Percentiles rank a stretch among this genome's conserved stretches.
phyloP scores from a whole-genome alignment of 371 early-diverging fungal species.

The Actinomucor elegans region DNA sequence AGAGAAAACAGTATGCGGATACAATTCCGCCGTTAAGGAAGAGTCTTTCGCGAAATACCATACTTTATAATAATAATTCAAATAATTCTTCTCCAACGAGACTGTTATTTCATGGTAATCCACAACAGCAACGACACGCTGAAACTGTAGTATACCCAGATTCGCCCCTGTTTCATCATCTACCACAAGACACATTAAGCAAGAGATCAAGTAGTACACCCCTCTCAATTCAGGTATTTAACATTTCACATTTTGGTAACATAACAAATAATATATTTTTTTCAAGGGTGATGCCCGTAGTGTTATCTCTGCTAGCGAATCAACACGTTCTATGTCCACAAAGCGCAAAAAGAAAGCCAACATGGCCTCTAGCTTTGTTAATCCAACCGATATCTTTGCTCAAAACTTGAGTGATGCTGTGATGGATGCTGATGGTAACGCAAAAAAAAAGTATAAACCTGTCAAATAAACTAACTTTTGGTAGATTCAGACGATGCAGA shows the following conservation, averaged over 20 bases:
- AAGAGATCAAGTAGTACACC: conserved; percentile 6
- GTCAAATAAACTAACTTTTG: background rate
- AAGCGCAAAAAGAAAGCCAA: conserved; percentile 11
- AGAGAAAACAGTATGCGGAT: too few relatives aligned
- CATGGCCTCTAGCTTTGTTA: conserved; percentile 17
- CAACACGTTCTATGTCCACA: conserved; percentile 12
- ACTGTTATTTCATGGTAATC: background rate
- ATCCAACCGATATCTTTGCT: conserved; percentile 48
- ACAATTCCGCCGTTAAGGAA: conserved; percentile 3
- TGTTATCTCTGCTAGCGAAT: conserved; percentile 20
- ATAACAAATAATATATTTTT: background rate
- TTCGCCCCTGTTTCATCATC: background rate
- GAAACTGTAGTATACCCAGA: conserved; percentile 23
- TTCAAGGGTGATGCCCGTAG: conserved; percentile 16
- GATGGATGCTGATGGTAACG: conserved; percentile 42
- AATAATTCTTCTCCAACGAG: conserved; percentile 1
- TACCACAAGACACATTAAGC: background rate
- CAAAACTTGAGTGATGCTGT: conserved; percentile 49
- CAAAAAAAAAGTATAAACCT: background rate
- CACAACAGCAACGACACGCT: conserved; percentile 1
- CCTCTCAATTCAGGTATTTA: background rate
- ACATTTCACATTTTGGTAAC: background rate
- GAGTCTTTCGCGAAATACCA: conserved; percentile 13
- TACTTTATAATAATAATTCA: background rate
- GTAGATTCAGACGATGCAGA: conserved; percentile 48